Base-by-base conservation (phyloP, 371 early-diverging fungal species). In the Mucor mucedo region DNA sequence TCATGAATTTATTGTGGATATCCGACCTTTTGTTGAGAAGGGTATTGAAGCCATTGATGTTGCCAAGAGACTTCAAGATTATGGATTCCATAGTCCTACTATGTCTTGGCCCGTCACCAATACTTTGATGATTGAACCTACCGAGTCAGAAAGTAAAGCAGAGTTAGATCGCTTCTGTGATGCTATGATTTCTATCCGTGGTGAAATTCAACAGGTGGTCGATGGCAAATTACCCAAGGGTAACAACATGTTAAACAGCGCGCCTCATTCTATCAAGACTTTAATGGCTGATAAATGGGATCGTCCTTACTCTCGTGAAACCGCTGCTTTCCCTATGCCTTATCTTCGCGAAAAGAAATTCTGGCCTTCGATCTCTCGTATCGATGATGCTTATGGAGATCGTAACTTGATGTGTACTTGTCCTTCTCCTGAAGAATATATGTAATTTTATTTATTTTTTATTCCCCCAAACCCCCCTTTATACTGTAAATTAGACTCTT, bases 51-150 rank as follows among this genome's bases (percentile, higher is more conserved):
- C 94, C 30, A 92, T 97, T 54, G 98, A 98, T 72, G 87, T 98
- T 69, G 98, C 98, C 75, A 98, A 98, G 87, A 92, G 98, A 58
- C 87, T 98, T 57, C 93, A 95, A 81, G 98, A 98, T 81, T 98
- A 96, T 71, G 95, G 96, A 28, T 97, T 97, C 90, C 98, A 98
- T 81, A 87, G 90, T 38, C 98, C 98, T 40, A 98, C 98, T 70
- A 97, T 98, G 98, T 96, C 96, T 11, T 98, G 96, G 93, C 98
- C 98, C 39, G 97, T 98, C 28, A 85, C 94, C 68, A 95, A 96
- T 87, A 96, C 98, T 11, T 87, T 98, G 54, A 97, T 98, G 98
- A 89, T 98, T 68, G 98, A 98, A 83, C 98, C 98, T n/a, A 98
- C 98, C 53, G 98, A 98, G 76, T 93, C 94, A 56, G 98, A 98